Evolutionary conservation across 2,329 filamentous ascomycete genomes (phyloP), one percentile per base, ranked within the genome.

Genomic region (Sporothrix mexicana): DNA sequence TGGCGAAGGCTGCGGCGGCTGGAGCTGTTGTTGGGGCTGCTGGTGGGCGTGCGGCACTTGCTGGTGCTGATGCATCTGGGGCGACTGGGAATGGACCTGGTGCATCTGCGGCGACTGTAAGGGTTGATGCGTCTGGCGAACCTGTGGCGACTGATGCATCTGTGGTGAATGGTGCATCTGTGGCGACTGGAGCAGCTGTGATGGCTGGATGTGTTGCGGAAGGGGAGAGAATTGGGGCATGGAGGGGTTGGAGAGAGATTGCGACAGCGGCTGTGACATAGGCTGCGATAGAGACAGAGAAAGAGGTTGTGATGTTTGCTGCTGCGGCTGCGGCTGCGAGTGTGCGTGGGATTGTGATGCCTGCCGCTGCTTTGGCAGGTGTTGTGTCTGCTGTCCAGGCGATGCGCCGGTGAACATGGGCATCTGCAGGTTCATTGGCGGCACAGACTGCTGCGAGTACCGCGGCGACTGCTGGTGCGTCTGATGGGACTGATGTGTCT

Each of bases 21-120:
- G 71, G 17, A 68, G 53, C 45, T 36, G 53, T 23, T 69, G 53
- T 45, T 61, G 64, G 43, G 82, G 78, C 70, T 82, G 81, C 59
- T 77, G 78, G 75, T 62, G 62, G 4, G 67, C 17, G 17, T 57
- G 51, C 1, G 51, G 67, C 2, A 55, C 17, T 43, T 64, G 59
- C n/a, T 47, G 41, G 41, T 20, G 9, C 64, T 67, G 64, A 23
- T 59, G 69, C 55, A 36, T 55, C 43, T 41, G n/a, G 10, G n/a
- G 55, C 25, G 41, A 55, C 17, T 61, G 71, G 30, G 30, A 36
- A 36, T 36, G 30, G 30, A 36, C 30, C 41, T 72, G 73, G 43
- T 36, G 45, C 15, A 68, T 51, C 10, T 55, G 66, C 3, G 59
- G 59, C 9, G 55, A 59, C 7, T 36, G 30, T 36, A 36, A 36